phyloP scores from a whole-genome alignment of 768 basidiomycete species.

The Russula sp. region DNA sequence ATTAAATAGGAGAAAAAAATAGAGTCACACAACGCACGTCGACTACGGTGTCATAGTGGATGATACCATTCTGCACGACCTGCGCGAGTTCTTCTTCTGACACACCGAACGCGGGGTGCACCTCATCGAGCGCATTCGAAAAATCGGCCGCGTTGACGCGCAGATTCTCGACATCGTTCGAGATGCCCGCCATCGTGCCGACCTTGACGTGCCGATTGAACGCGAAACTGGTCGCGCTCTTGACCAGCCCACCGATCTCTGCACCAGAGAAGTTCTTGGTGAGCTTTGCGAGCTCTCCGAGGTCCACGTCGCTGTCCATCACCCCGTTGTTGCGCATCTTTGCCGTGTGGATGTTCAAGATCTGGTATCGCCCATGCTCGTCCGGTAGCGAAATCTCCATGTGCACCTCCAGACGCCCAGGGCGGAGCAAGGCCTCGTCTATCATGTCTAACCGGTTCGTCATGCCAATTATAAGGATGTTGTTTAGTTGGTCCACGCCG shows the following conservation, averaged over 20 bases:
- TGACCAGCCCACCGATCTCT: constrained; percentile 91
- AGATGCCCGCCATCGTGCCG: constrained; percentile 94
- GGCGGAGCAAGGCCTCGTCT: constrained; percentile 93
- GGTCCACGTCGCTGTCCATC: constrained; percentile 80
- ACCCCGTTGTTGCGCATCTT: constrained; percentile 92
- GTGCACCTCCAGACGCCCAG: constrained; percentile 97
- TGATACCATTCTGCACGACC: constrained; percentile 95
- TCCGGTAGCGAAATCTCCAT: constrained; percentile 99
- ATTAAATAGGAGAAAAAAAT: not conserved
- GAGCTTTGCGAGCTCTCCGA: constrained; percentile 66
- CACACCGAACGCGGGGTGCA: constrained; percentile 95
- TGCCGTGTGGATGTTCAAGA: constrained; percentile 88
- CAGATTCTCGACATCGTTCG: constrained; percentile 90
- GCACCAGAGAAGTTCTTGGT: constrained; percentile 99
- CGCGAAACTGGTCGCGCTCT: constrained; percentile 97
- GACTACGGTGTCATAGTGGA: constrained; percentile 68
- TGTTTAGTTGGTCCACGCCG: constrained; percentile 97
- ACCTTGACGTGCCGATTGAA: constrained; percentile 98
- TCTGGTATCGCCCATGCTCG: constrained; percentile 86
- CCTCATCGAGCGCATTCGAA: constrained; percentile 83
- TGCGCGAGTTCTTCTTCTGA: constrained; percentile 91
- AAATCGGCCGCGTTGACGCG: constrained; percentile 85
- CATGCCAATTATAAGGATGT: constrained; percentile 99
- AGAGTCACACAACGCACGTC: constrained; percentile 50
- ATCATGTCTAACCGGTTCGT: constrained; percentile 98